phyloP scores from a whole-genome alignment of 768 basidiomycete genomes.

The Xerocomellus chrysenteron region DNA sequence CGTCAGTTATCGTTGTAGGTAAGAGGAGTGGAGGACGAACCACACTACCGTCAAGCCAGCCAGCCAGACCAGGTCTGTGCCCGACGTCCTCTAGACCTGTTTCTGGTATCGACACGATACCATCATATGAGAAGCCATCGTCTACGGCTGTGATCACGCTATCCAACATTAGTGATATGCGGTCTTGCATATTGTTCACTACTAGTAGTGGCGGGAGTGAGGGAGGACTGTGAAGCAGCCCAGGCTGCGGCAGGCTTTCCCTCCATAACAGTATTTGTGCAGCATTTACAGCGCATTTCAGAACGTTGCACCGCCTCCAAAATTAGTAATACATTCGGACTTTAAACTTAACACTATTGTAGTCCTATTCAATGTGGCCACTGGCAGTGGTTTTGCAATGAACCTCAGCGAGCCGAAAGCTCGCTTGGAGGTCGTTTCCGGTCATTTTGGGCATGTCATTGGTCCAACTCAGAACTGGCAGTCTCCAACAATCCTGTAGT shows the following conservation, averaged over 20 bases:
- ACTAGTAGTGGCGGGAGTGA: not conserved
- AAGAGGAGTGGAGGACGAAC: not conserved
- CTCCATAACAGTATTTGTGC: too few relatives aligned
- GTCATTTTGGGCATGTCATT: too few relatives aligned
- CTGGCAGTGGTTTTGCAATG: too few relatives aligned
- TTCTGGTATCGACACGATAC: constrained; percentile 9
- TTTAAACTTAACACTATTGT: too few relatives aligned
- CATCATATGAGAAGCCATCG: constrained; percentile 6
- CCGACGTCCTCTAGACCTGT: constrained; percentile 8
- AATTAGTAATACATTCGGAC: too few relatives aligned
- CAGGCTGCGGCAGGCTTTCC: too few relatives aligned
- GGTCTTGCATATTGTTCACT: not conserved
- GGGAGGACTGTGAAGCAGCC: not conserved
- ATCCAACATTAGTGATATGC: too few relatives aligned
- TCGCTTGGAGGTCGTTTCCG: too few relatives aligned
- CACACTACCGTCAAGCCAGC: not conserved
- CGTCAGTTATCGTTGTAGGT: not conserved
- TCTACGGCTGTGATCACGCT: not conserved
- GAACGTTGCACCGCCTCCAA: too few relatives aligned
- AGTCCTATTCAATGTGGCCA: too few relatives aligned
- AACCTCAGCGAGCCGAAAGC: too few relatives aligned
- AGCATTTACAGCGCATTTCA: too few relatives aligned
- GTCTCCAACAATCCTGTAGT: not conserved
- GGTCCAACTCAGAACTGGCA: not conserved
- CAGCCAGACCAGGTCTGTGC: not conserved